phyloP scores from a whole-genome alignment of 257 asterid genomes.

The Salvia miltiorrhiza region DNA sequence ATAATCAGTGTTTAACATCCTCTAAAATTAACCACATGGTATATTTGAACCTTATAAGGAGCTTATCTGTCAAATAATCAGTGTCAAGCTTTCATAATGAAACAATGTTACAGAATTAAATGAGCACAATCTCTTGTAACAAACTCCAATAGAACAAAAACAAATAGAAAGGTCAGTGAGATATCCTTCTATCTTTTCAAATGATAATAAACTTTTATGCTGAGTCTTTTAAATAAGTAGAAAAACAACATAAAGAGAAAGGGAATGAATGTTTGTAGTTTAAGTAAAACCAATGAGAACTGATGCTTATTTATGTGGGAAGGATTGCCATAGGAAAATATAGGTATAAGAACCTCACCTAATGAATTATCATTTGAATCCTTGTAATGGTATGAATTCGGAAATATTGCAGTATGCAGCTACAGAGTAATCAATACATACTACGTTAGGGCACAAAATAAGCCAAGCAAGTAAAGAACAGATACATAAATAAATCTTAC shows the following conservation, averaged over 20 bases:
- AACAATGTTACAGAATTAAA: not conserved
- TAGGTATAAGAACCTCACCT: constrained; percentile 41
- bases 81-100: not conserved
- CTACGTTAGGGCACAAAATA: constrained; percentile 16
- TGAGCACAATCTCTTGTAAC: not conserved
- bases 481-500: constrained; percentile 36
- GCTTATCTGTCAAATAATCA: not conserved
- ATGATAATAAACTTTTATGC: not conserved
- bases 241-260: not conserved
- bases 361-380: constrained; percentile 53
- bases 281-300: not conserved
- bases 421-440: constrained; percentile 23
- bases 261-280: not conserved
- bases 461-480: not conserved
- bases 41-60: not conserved
- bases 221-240: not conserved
- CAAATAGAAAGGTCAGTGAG: not conserved
- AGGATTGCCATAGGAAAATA: constrained; percentile 2
- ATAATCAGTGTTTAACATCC: constrained; percentile 2
- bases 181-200: not conserved
- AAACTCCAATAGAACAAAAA: not conserved
- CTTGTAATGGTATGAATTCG: constrained; percentile 45
- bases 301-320: not conserved
- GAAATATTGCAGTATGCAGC: constrained; percentile 78
- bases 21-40: not conserved